phyloP scores from a whole-genome alignment of 108 stramenopile genomes.

The Mediolabrus comicus region DNA sequence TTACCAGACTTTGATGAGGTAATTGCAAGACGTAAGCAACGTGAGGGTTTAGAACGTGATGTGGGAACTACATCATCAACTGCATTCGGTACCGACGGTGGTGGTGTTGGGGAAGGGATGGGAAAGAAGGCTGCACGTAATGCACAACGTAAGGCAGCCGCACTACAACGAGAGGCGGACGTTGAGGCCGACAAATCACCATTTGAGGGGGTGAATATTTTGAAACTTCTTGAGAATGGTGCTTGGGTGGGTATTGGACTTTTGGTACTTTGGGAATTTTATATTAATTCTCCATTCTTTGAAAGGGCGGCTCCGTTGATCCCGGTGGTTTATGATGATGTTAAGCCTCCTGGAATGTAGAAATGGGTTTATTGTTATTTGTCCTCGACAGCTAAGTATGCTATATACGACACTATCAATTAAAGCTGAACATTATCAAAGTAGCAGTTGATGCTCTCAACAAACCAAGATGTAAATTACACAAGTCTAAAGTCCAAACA shows the following conservation, averaged over 20 bases:
- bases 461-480: no score
- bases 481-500: no score
- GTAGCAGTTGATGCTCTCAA: no score
- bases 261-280: conserved; percentile 84
- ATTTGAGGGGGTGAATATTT: conserved; percentile 37
- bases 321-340: conserved; percentile 65
- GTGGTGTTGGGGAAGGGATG: conserved; percentile 18
- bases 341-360: conserved; percentile 18
- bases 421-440: no score
- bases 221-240: conserved; percentile 64
- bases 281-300: conserved; percentile 88
- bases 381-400: no score
- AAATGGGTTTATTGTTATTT: no score
- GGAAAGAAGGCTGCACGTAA: conserved; percentile 66
- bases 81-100: conserved; percentile 26
- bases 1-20: conserved; percentile 68
- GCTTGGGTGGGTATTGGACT: conserved; percentile 82
- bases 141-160: conserved; percentile 54
- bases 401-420: no score
- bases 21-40: conserved; percentile 27
- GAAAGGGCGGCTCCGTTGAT: conserved; percentile 79
- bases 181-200: conserved; percentile 26
- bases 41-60: conserved; percentile 1
- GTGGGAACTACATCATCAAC: background rate
- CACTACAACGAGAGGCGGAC: conserved; percentile 37